phyloP scores from a whole-genome alignment of 2,329 filamentous ascomycete genomes.

The Magnaporthiopsis poae region DNA sequence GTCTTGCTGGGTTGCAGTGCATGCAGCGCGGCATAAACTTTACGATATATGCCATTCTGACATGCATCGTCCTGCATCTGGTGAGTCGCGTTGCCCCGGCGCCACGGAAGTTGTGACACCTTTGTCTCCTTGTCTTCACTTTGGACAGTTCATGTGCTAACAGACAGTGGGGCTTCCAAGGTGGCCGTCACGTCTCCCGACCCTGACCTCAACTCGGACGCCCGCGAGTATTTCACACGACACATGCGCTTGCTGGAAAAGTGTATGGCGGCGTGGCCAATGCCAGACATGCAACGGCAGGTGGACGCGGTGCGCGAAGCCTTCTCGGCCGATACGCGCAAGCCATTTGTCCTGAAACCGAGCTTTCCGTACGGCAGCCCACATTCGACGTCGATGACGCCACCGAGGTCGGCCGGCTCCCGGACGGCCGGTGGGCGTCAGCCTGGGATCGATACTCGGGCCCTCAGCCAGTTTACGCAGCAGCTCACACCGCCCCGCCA shows the following conservation, averaged over 20 bases:
- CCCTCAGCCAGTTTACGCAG: slow-evolving; percentile 1
- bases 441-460: not conserved
- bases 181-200: slow-evolving; percentile 89
- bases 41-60: slow-evolving; percentile 83
- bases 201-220: slow-evolving; percentile 73
- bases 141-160: slow-evolving; percentile 7
- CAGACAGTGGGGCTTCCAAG: slow-evolving; percentile 32
- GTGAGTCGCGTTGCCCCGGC: slow-evolving; percentile 44
- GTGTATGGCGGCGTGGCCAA: slow-evolving; percentile 72
- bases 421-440: not conserved
- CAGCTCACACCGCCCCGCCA: slow-evolving; percentile 38
- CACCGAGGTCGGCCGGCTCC: slow-evolving; percentile 33
- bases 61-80: slow-evolving; percentile 85
- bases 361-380: slow-evolving; percentile 82
- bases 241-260: slow-evolving; percentile 90
- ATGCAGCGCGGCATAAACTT: slow-evolving; percentile 95
- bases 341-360: slow-evolving; percentile 80
- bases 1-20: slow-evolving; percentile 70
- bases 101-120: not conserved
- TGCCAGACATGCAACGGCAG: slow-evolving; percentile 81
- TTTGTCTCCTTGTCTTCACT: slow-evolving; percentile 8
- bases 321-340: slow-evolving; percentile 76
- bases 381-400: slow-evolving; percentile 35
- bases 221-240: slow-evolving; percentile 78
- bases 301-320: slow-evolving; percentile 82